phyloP scores from a whole-genome alignment of 192 early-diverging fungal genomes.

The Linnemannia exigua region DNA sequence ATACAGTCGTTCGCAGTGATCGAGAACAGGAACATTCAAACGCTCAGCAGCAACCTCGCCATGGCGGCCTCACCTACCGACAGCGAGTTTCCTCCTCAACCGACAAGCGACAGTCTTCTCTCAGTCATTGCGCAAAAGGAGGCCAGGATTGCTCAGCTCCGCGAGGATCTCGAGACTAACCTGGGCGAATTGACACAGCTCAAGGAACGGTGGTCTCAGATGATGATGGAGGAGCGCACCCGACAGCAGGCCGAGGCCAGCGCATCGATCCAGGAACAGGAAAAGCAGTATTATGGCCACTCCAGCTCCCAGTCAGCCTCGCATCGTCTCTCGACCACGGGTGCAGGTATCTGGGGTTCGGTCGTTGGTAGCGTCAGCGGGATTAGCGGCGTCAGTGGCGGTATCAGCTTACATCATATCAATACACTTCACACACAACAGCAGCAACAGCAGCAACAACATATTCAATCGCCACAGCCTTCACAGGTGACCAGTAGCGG shows the following conservation, averaged over 20 bases:
- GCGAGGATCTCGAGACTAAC: constrained; percentile 48
- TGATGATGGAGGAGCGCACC: constrained; percentile 53
- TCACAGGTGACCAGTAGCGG: constrained; percentile 12
- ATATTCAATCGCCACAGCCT: neutral
- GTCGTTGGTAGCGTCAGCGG: constrained; percentile 53
- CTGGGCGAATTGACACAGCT: constrained; percentile 42
- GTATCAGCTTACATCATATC: constrained; percentile 46
- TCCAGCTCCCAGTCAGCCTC: constrained; percentile 38
- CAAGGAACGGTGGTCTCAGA: constrained; percentile 57
- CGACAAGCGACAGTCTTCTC: constrained; percentile 41
- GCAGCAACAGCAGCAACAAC: neutral
- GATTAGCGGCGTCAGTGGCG: constrained; percentile 52
- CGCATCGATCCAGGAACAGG: constrained; percentile 48
- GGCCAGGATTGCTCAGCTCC: constrained; percentile 46
- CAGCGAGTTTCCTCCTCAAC: constrained; percentile 42
- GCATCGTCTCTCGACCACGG: constrained; percentile 48
- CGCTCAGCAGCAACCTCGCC: constrained; percentile 52
- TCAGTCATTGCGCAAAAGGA: constrained; percentile 56
- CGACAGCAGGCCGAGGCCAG: constrained; percentile 48
- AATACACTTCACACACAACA: constrained; percentile 26
- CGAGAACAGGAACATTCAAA: constrained; percentile 41
- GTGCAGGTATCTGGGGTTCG: constrained; percentile 46
- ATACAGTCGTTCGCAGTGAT: constrained; percentile 34
- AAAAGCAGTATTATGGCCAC: constrained; percentile 28
- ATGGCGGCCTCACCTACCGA: constrained; percentile 53